phyloP scores from a whole-genome alignment of 352 stramenopile species.

The Elongisporangium undulatum region DNA sequence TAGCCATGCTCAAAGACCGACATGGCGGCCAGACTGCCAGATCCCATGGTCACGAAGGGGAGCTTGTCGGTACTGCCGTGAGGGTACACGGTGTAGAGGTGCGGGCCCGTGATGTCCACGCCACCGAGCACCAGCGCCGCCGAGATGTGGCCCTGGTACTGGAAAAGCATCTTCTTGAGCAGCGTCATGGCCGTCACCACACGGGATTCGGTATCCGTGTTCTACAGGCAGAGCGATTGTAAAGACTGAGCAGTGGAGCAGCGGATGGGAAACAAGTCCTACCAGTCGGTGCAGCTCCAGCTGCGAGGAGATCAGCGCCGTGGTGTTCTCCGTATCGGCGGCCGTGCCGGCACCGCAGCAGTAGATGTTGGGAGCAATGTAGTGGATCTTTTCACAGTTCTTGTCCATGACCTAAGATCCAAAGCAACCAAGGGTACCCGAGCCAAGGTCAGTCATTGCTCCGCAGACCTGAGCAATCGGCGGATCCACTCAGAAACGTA shows the following conservation, averaged over 20 bases:
- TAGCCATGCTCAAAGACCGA: slow-evolving; percentile 95
- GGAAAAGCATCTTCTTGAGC: slow-evolving; percentile 97
- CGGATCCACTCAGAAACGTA: slow-evolving; percentile 4
- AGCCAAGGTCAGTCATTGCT: neutral
- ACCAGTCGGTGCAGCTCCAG: slow-evolving; percentile 95
- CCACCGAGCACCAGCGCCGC: slow-evolving; percentile 97
- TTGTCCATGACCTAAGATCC: slow-evolving; percentile 93
- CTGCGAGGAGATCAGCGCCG: slow-evolving; percentile 80
- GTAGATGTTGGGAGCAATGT: slow-evolving; percentile 99
- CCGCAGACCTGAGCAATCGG: neutral
- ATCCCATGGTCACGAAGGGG: slow-evolving; percentile 98
- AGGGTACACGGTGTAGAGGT: slow-evolving; percentile 98
- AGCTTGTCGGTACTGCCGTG: slow-evolving; percentile 97
- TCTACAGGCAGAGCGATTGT: slow-evolving; percentile 22
- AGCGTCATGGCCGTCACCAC: slow-evolving; percentile 97
- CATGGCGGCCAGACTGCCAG: slow-evolving; percentile 98
- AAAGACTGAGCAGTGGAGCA: neutral
- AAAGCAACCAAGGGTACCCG: neutral
- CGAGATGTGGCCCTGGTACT: slow-evolving; percentile 95
- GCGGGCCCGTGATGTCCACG: slow-evolving; percentile 93
- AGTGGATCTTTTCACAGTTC: slow-evolving; percentile 99
- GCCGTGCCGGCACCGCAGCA: slow-evolving; percentile 97
- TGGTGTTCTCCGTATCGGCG: slow-evolving; percentile 96
- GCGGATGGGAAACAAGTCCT: slow-evolving; percentile 11
- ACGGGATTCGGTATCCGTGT: slow-evolving; percentile 83